A percentile compares a stretch with the other conserved stretches of the same genome.
Conservation (phyloP, 2,329 filamentous ascomycete genomes). For the Colletotrichum cereale region DNA sequence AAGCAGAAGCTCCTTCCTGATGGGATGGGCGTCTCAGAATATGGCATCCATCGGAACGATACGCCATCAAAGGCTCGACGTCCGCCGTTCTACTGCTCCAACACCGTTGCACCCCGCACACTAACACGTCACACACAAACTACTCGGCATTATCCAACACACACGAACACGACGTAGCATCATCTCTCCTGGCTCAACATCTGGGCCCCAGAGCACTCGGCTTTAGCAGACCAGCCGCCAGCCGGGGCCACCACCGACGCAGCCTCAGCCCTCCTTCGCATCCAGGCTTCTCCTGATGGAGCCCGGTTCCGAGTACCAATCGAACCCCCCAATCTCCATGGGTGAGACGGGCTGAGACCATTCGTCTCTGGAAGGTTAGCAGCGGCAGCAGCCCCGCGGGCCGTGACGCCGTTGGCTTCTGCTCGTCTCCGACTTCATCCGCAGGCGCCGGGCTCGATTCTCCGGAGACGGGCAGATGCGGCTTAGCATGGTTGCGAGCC, state of each 20-base stretch:
- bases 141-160: not conserved
- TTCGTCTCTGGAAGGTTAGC: slow-evolving; percentile 38
- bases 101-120: not conserved
- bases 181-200: not conserved
- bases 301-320: not conserved
- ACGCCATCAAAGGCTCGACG: not conserved
- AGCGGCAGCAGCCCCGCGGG: slow-evolving; percentile 50
- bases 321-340: not conserved
- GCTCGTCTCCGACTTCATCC: slow-evolving; percentile 31
- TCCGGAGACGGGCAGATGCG: slow-evolving; percentile 44
- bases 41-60: slow-evolving; percentile 17
- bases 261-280: not conserved
- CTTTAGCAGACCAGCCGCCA: not conserved
- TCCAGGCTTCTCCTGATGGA: slow-evolving; percentile 4
- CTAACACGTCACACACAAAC: too few relatives aligned
- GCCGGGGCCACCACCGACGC: not conserved
- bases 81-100: not conserved
- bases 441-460: slow-evolving; percentile 30
- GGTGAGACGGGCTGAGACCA: not conserved
- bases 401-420: slow-evolving; percentile 55
- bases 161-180: not conserved
- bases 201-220: not conserved
- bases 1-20: not conserved
- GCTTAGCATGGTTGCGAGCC: slow-evolving; percentile 41
- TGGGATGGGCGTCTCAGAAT: not conserved